Evolutionary conservation across 768 basidiomycete species (phyloP), one percentile per base, ranked within the genome.

Genomic region (Lyophyllum atratum): DNA sequence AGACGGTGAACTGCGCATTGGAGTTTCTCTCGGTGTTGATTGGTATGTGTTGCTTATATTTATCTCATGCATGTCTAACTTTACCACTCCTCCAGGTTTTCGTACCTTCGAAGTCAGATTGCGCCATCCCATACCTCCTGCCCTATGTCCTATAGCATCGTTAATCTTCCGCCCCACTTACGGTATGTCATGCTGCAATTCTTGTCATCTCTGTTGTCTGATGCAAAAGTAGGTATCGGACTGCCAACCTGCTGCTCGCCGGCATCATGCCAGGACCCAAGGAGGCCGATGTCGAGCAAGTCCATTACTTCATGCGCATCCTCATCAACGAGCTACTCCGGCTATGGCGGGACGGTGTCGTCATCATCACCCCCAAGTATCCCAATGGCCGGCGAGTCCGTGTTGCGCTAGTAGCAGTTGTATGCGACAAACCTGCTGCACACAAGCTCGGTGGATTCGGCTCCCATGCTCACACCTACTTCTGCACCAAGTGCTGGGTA

Each of bases 341-440:
- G n/a, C n/a, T n/a, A n/a, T n/a, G n/a, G n/a, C n/a, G n/a, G n/a
- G n/a, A n/a, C n/a, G n/a, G n/a, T n/a, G n/a, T n/a, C n/a, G 53
- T 74, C 0, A 53, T 71, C 4, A 33, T 40, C 0, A 74, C 66
- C 1, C 54, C 61, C 5, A 61, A 58, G n/a, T 66, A 56, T 55
- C 68, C 69, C 8, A 17, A 67, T 49, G 74, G 73, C 0, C 67
- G 70, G 0, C 64, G 64, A 0, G 65, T 75, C 7, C 64, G 72
- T 0, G 65, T 75, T 3, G 64, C 70, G 1, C 59, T 76, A 0
- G 65, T 75, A 4, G 71, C 68, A 0, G 59, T 78, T 9, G 59
- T 71, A 6, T 78, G 76, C 42, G 71, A 76, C 49, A 74, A 76
- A 45, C 76, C 75, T 1, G 76, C 75, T 2, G 71, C 70, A 0